Conservation (phyloP, 2,329 filamentous ascomycete species). For the Xylaria sp. region DNA sequence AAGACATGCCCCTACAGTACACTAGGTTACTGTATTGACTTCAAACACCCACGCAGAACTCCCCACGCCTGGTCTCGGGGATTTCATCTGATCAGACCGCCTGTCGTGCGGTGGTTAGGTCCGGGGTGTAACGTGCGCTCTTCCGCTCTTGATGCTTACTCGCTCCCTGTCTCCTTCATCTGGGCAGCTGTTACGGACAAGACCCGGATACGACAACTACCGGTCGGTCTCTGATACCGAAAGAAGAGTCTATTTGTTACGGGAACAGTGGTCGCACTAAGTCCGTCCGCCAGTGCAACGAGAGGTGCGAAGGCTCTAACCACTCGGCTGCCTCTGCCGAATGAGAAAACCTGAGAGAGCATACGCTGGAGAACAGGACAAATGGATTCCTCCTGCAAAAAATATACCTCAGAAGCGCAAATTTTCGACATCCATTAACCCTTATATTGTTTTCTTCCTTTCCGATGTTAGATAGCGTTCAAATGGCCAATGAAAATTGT, state of each 20-base stretch:
- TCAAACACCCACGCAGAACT: neutral
- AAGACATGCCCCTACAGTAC: too few relatives aligned
- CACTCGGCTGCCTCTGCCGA: neutral
- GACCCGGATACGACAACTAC: neutral
- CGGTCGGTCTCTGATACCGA: neutral
- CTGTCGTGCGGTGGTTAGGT: neutral
- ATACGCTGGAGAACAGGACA: neutral
- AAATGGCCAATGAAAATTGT: neutral
- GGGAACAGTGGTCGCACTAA: neutral
- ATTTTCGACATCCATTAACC: neutral
- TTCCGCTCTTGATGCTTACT: neutral
- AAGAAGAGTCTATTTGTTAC: neutral
- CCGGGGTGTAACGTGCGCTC: neutral
- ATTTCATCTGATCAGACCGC: neutral
- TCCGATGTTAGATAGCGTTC: neutral
- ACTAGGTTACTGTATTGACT: neutral
- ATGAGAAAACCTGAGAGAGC: neutral
- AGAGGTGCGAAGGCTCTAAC: neutral
- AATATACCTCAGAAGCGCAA: neutral
- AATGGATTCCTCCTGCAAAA: neutral
- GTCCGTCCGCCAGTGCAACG: too few relatives aligned
- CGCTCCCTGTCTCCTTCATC: neutral
- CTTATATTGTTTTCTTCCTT: neutral
- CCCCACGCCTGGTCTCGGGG: neutral
- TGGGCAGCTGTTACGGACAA: neutral